Percentiles rank a stretch among this genome's conserved stretches.
Conservation (phyloP, 2,329 filamentous ascomycete species). For the Cadophora gregata region DNA sequence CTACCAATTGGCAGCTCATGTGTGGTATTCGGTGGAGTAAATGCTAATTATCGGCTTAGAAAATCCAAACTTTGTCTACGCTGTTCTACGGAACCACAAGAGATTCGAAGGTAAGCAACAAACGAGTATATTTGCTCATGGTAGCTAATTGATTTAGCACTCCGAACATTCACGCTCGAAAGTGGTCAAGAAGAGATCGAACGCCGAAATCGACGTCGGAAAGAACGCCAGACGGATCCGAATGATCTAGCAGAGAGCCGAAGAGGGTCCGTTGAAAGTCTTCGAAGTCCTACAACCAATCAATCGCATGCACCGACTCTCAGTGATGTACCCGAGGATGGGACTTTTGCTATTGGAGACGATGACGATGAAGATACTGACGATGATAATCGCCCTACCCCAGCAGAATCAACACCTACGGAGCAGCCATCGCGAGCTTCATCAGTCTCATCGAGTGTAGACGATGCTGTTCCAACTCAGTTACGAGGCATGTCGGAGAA, state of each 20-base stretch:
- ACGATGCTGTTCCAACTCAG: constrained; percentile 83
- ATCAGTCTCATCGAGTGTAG: constrained; percentile 69
- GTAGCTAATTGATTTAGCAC: constrained; percentile 49
- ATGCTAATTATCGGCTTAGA: constrained; percentile 47
- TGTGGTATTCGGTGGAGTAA: background rate
- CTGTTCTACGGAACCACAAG: constrained; percentile 79
- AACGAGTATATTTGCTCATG: background rate
- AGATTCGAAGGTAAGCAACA: constrained; percentile 66
- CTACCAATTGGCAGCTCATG: background rate
- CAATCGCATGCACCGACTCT: constrained; percentile 61
- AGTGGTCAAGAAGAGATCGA: constrained; percentile 92
- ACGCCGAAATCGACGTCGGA: constrained; percentile 71
- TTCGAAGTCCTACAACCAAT: constrained; percentile 64
- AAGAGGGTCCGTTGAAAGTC: constrained; percentile 70
- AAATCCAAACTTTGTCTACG: constrained; percentile 82
- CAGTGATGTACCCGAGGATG: constrained; percentile 76
- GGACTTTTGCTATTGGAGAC: constrained; percentile 87
- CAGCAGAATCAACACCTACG: constrained; percentile 68
- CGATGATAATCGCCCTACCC: constrained; percentile 58
- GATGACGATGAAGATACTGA: constrained; percentile 67
- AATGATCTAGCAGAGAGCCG: constrained; percentile 50
- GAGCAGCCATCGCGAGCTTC: constrained; percentile 68
- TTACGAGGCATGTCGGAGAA: constrained; percentile 96
- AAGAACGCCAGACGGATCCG: constrained; percentile 63
- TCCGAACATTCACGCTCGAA: constrained; percentile 88